Conservation (phyloP, 2,329 filamentous ascomycete genomes). For the Botryosphaeria dothidea region DNA sequence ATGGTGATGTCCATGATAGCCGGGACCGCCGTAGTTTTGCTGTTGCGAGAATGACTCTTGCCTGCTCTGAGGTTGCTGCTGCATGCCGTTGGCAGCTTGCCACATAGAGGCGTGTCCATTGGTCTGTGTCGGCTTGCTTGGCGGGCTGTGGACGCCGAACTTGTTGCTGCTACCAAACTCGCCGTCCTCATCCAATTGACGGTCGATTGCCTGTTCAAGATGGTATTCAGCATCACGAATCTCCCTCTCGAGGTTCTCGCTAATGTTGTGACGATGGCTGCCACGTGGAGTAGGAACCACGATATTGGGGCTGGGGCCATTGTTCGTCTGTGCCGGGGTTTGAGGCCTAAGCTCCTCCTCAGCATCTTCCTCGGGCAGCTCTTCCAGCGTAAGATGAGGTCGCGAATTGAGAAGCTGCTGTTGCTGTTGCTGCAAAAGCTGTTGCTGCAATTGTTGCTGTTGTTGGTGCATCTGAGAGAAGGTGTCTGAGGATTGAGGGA, state of each 20-base stretch:
- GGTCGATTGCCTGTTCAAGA: constrained; percentile 75
- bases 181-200: constrained; percentile 76
- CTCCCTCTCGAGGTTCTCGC: constrained; percentile 76
- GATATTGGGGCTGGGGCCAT: constrained; percentile 52
- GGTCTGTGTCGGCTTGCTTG: constrained; percentile 28
- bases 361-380: constrained; percentile 73
- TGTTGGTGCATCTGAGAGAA: constrained; percentile 50
- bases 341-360: constrained; percentile 49
- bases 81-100: constrained; percentile 54
- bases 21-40: constrained; percentile 44
- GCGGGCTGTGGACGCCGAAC: constrained; percentile 18
- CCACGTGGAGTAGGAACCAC: constrained; percentile 62
- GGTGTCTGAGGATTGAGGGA: constrained; percentile 39
- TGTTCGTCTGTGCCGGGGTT: constrained; percentile 40
- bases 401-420: constrained; percentile 49
- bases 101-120: constrained; percentile 25
- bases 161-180: constrained; percentile 62
- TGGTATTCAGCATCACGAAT: constrained; percentile 86
- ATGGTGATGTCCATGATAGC: constrained; percentile 21
- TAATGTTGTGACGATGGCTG: constrained; percentile 70
- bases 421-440: constrained; percentile 57
- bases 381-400: constrained; percentile 58
- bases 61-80: constrained; percentile 73
- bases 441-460: constrained; percentile 53
- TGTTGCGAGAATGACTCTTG: constrained; percentile 71